Percentiles rank a stretch among this genome's conserved stretches.
Conservation (phyloP, 345 rosid species). For the Litchi chinensis region DNA sequence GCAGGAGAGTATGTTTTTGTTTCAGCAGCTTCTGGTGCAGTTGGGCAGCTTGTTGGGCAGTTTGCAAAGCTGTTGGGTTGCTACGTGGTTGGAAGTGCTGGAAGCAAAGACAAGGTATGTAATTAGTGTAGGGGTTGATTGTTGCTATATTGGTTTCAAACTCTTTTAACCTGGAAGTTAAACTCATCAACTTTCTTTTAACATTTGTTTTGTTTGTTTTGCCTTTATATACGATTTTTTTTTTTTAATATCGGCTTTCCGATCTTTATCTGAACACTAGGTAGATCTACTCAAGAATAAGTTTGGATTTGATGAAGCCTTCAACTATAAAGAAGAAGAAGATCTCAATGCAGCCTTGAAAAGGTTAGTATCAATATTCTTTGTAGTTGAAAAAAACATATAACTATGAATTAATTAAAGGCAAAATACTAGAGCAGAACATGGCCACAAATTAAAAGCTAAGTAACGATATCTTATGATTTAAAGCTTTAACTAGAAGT, state of each 20-base stretch:
- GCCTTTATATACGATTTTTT: not conserved
- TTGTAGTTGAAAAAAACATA: not conserved
- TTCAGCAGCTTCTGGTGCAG: conserved; percentile 39
- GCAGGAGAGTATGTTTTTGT: conserved; percentile 26
- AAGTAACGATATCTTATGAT: too few species aligned
- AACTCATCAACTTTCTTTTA: not conserved
- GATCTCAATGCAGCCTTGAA: conserved; percentile 33
- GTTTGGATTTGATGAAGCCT: conserved; percentile 41
- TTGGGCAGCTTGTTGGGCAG: conserved; percentile 42
- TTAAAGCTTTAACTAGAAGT: not conserved
- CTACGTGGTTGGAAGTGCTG: conserved; percentile 44
- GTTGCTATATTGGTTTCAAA: not conserved
- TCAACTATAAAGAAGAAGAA: conserved; percentile 43
- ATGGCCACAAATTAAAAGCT: too few species aligned
- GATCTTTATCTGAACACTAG: conserved; percentile 8
- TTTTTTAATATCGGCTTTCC: not conserved
- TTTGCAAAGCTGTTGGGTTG: conserved; percentile 37
- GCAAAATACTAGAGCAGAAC: not conserved
- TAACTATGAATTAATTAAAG: not conserved
- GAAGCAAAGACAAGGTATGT: conserved; percentile 35
- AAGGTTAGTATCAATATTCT: conserved; percentile 21
- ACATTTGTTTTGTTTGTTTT: not conserved
- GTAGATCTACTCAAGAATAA: conserved; percentile 38
- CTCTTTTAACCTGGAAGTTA: not conserved
- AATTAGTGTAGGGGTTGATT: not conserved